These are phyloP conservation scores for Russula virescens DNA, from an alignment of 768 basidiomycete species.

Conservation along the genomic window DNA sequence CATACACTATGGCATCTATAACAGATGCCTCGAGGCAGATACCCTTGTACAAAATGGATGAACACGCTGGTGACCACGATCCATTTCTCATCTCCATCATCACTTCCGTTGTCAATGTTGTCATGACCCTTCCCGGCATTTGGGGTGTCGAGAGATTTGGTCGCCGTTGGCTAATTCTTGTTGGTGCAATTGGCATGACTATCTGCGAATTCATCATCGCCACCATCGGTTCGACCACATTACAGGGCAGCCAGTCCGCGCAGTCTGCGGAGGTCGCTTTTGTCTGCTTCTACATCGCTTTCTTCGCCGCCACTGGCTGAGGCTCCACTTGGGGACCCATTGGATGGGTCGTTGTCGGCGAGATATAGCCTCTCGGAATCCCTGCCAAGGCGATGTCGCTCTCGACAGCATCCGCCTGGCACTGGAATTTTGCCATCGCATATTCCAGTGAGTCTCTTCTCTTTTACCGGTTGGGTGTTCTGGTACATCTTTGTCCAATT, in stretches of 20 bases:
- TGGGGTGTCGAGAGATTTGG: conserved; percentile 79
- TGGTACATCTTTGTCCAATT: neutral
- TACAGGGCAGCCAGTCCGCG: conserved; percentile 42
- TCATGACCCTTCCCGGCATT: conserved; percentile 75
- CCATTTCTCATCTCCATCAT: conserved; percentile 56
- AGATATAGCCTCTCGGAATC: conserved; percentile 78
- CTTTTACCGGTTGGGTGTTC: neutral
- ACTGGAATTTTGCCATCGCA: conserved; percentile 73
- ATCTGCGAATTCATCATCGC: conserved; percentile 81
- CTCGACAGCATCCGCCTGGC: conserved; percentile 68
- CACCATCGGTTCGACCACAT: conserved; percentile 51
- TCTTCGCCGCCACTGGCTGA: conserved; percentile 39
- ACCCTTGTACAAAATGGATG: too few relatives aligned
- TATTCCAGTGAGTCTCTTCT: conserved; percentile 23
- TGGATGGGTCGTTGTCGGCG: conserved; percentile 59
- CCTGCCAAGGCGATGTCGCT: conserved; percentile 81
- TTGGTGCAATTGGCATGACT: conserved; percentile 78
- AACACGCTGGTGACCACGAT: too few relatives aligned
- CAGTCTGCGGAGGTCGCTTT: conserved; percentile 43
- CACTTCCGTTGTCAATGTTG: conserved; percentile 71
- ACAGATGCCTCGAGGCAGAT: too few relatives aligned
- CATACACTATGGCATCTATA: too few relatives aligned
- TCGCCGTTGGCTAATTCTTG: conserved; percentile 71
- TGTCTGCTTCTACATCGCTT: conserved; percentile 45
- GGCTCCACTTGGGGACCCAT: conserved; percentile 82